A percentile compares a stretch with the other conserved stretches of the same genome.
These are phyloP conservation scores for fission yeast (Schizosaccharomyces pombe) DNA, from an alignment of 805 yeast genomes.

Conservation along the genomic window DNA sequence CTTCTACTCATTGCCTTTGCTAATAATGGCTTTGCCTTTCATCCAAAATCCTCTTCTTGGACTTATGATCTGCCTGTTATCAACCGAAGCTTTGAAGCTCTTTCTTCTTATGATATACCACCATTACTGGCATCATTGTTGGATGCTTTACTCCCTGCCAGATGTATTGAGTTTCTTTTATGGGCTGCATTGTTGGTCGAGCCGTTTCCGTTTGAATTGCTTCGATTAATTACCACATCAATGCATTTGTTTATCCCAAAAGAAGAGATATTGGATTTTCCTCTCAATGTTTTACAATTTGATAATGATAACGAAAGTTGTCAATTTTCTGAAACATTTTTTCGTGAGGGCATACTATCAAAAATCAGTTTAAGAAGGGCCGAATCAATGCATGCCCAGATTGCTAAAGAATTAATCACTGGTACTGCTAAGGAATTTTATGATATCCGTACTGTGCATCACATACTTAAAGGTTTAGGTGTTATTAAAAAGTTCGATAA, in stretches of 20 bases:
- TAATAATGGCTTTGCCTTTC: neutral
- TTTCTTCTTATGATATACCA: neutral
- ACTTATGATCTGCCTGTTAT: neutral
- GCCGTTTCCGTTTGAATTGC: neutral
- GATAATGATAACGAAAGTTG: conserved; percentile 5
- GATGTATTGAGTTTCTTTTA: neutral
- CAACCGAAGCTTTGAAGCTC: neutral
- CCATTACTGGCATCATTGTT: neutral
- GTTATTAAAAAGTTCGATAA: conserved; percentile 7
- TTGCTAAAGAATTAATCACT: conserved; percentile 7
- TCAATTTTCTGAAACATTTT: conserved; percentile 7
- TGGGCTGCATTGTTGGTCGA: neutral
- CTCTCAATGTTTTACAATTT: conserved; percentile 6
- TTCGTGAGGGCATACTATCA: conserved; percentile 6
- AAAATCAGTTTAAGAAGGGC: conserved; percentile 7
- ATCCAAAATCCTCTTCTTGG: neutral
- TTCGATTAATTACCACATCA: neutral
- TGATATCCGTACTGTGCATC: conserved; percentile 7
- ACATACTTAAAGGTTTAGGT: conserved; percentile 7
- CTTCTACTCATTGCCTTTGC: neutral
- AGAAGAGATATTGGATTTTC: conserved; percentile 7
- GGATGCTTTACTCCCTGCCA: neutral
- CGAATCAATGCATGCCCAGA: conserved; percentile 8
- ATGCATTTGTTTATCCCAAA: neutral
- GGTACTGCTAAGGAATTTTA: conserved; percentile 5